These are phyloP conservation scores for Remersonia thermophila DNA, from an alignment of 2,329 filamentous ascomycete genomes.

Conservation along the genomic window DNA sequence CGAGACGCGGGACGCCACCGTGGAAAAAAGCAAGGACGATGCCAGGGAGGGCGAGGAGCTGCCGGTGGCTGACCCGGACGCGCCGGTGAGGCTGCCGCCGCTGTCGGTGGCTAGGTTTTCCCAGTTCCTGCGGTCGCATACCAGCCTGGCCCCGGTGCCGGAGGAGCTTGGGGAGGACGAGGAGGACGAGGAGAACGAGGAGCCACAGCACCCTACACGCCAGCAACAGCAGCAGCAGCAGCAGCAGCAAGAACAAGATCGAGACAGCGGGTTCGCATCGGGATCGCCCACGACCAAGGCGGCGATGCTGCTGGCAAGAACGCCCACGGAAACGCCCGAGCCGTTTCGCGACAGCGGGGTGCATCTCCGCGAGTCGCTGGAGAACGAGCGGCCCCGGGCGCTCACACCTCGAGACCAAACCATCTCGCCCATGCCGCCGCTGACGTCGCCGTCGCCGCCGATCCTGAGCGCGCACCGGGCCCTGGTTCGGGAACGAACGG, in stretches of 20 bases:
- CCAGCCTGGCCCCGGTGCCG: conserved; percentile 38
- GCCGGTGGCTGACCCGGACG: conserved; percentile 8
- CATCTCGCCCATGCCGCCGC: conserved; percentile 1
- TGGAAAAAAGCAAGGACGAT: conserved; percentile 4
- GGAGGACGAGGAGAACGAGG: conserved; percentile 33
- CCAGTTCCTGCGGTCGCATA: conserved; percentile 31
- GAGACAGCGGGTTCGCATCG: conserved; percentile 23
- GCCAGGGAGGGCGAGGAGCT: conserved; percentile 7
- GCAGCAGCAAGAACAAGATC: conserved; percentile 9
- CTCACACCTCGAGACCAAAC: background rate
- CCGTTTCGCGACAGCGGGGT: conserved; percentile 43
- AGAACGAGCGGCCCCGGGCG: conserved; percentile 10
- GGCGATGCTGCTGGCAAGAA: too few species aligned
- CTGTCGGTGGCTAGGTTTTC: conserved; percentile 18
- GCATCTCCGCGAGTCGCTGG: conserved; percentile 38
- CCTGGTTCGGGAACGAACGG: background rate
- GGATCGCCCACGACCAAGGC: conserved; percentile 28
- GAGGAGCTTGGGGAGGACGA: conserved; percentile 37
- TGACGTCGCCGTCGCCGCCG: conserved; percentile 9
- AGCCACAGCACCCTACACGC: too few species aligned
- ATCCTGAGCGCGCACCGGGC: conserved; percentile 5
- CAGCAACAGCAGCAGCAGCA: conserved; percentile 15
- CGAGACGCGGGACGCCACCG: conserved; percentile 8
- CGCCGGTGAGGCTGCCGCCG: conserved; percentile 13
- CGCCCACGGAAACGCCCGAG: too few species aligned